phyloP scores from a whole-genome alignment of 2,329 filamentous ascomycete species.

The Pseudogymnoascus sp. region DNA sequence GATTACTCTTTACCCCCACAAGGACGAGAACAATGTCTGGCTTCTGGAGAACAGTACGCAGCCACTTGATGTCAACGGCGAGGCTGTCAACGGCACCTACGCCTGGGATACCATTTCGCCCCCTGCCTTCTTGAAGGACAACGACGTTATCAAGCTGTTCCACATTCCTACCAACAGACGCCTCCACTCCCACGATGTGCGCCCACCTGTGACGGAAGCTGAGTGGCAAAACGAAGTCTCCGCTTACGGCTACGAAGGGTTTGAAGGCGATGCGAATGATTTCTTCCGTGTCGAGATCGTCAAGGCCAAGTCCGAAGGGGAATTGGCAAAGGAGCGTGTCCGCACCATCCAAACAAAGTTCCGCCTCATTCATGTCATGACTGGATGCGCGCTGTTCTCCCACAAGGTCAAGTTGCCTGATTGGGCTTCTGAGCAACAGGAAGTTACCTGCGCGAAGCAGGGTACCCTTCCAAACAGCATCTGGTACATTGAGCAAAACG shows the following conservation, averaged over 20 bases:
- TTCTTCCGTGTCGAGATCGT: constrained; percentile 92
- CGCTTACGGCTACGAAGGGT: constrained; percentile 94
- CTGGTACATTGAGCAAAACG: constrained; percentile 92
- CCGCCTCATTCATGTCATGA: constrained; percentile 91
- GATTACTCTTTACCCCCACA: constrained; percentile 96
- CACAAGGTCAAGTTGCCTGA: constrained; percentile 98
- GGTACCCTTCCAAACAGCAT: constrained; percentile 92
- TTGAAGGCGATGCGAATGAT: constrained; percentile 94
- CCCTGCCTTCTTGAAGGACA: constrained; percentile 64
- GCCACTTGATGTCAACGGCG: constrained; percentile 66
- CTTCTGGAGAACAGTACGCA: constrained; percentile 94
- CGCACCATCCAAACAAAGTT: constrained; percentile 97
- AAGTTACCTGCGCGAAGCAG: constrained; percentile 91
- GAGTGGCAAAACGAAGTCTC: constrained; percentile 97
- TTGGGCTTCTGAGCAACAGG: constrained; percentile 97
- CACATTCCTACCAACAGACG: constrained; percentile 77
- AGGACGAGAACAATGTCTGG: constrained; percentile 97
- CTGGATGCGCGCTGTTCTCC: constrained; percentile 89
- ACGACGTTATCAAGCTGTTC: constrained; percentile 73
- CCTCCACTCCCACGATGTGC: constrained; percentile 92
- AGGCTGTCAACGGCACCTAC: constrained; percentile 67
- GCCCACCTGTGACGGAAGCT: constrained; percentile 74
- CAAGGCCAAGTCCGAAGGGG: constrained; percentile 74
- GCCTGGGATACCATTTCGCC: constrained; percentile 75
- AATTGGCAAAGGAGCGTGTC: constrained; percentile 71